A percentile compares a stretch with the other conserved stretches of the same genome.
Conservation (phyloP, 352 stramenopile species). For the Globisporangium nunn region DNA sequence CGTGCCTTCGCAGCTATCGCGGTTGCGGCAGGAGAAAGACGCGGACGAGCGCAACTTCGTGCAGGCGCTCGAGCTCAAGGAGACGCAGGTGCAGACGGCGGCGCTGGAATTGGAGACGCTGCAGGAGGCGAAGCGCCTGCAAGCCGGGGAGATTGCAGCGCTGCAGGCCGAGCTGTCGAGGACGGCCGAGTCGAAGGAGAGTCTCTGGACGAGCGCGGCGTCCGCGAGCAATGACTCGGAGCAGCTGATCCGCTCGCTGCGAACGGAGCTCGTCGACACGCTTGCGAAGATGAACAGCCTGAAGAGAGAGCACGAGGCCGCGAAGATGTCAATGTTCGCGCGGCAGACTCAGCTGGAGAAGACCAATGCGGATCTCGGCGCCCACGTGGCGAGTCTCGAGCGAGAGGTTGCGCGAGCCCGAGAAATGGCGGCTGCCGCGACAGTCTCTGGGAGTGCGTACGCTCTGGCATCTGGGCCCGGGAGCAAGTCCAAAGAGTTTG, state of each 20-base stretch:
- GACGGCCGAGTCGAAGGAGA: slow-evolving; percentile 56
- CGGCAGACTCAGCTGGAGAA: slow-evolving; percentile 72
- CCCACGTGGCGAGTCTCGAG: slow-evolving; percentile 56
- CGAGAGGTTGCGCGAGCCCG: slow-evolving; percentile 44
- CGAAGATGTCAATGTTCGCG: slow-evolving; percentile 63
- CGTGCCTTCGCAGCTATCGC: slow-evolving; percentile 19
- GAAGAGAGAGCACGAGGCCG: slow-evolving; percentile 57
- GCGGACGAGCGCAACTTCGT: slow-evolving; percentile 68
- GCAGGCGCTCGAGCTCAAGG: slow-evolving; percentile 66
- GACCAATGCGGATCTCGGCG: slow-evolving; percentile 65
- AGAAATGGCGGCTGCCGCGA: slow-evolving; percentile 10
- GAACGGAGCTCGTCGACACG: slow-evolving; percentile 60
- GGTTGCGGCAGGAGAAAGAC: slow-evolving; percentile 53
- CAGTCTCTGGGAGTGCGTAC: neutral
- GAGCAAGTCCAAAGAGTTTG: slow-evolving; percentile 3
- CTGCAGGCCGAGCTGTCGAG: slow-evolving; percentile 42
- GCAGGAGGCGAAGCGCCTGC: slow-evolving; percentile 24
- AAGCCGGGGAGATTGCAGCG: slow-evolving; percentile 29
- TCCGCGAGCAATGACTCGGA: slow-evolving; percentile 65
- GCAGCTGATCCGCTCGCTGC: slow-evolving; percentile 52
- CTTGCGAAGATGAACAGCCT: slow-evolving; percentile 41
- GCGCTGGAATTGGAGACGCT: slow-evolving; percentile 33
- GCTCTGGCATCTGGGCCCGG: neutral
- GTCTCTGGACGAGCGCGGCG: slow-evolving; percentile 53
- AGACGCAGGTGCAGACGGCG: slow-evolving; percentile 43